Base-by-base conservation (phyloP, 257 asterid species). In the Paulownia fortunei region DNA sequence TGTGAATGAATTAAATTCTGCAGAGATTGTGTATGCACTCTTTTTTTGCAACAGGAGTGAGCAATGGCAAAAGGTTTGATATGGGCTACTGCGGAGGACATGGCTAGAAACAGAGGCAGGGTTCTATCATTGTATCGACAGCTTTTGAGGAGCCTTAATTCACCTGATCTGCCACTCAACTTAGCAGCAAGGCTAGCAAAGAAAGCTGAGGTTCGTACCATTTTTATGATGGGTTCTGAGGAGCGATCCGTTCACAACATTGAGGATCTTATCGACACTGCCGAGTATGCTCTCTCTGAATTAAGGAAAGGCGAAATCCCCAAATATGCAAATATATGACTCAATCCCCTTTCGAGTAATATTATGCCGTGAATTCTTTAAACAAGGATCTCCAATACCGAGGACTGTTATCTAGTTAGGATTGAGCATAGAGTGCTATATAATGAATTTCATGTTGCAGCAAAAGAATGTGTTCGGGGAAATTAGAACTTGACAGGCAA, bases 61-160 rank as follows among this genome's bases (percentile, higher is more conserved):
- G 69, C 39, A 82, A 90, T 92, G 97, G 90, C 86, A n/a, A 87
- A 69, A 81, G 94, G 97, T 36, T 79, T 90, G 86, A 83, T 94
- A 78, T 94, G 97, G 98, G 96, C 92, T 13, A 88, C 94, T 36
- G 92, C 97, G 0, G 97, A 94, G 78, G 97, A 94, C 80, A 46
- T 94, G 83, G 87, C 92, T 8, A 84, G 85, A 47, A 92, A 88
- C 83, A 82, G 93, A 76, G 93, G 89, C 80, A 72, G 82, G 74
- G 90, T 92, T 44, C 80, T 94, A 58, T 86, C 90, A 8, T 19
- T 94, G 80, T 92, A 94, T 64, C 90, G 97, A 12, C 94, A 91
- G 83, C 76, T 94, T 61, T 73, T 94, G 84, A 87, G 97, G 85
- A 85, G 92, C 88, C 94, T 94, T 15, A 92, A 84, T 61, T 92